Conservation (phyloP, 768 basidiomycete species). For the Auriscalpium vulgare region DNA sequence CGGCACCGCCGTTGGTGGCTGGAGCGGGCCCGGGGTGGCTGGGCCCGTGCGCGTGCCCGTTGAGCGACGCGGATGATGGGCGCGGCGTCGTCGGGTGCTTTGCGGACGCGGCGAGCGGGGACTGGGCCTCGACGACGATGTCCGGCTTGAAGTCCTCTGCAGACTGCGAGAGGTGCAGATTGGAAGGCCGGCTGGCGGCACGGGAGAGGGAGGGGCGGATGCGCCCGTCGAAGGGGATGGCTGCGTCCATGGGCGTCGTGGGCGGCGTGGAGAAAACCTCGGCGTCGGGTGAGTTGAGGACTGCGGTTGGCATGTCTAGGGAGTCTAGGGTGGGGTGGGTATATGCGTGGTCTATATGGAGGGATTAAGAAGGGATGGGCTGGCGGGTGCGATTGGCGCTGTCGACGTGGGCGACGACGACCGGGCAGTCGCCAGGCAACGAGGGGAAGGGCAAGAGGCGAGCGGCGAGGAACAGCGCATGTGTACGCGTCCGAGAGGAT, state of each 20-base stretch:
- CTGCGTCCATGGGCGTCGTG: slow-evolving; percentile 26
- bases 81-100: not conserved
- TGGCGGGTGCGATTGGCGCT: not conserved
- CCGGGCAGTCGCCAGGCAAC: not conserved
- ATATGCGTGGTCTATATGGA: not conserved
- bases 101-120: slow-evolving; percentile 17
- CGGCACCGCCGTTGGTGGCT: not conserved
- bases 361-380: not conserved
- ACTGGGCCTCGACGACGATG: slow-evolving; percentile 28
- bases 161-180: slow-evolving; percentile 25
- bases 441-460: not conserved
- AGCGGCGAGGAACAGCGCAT: not conserved
- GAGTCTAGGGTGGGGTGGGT: not conserved
- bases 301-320: slow-evolving; percentile 1
- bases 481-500: no score
- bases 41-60: slow-evolving; percentile 5
- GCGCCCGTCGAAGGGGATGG: slow-evolving; percentile 9
- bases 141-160: slow-evolving; percentile 27
- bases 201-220: slow-evolving; percentile 34
- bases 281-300: slow-evolving; percentile 19
- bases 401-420: not conserved
- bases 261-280: slow-evolving; percentile 40
- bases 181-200: slow-evolving; percentile 26
- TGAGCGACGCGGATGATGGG: slow-evolving; percentile 9
- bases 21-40: not conserved